phyloP scores from a whole-genome alignment of 805 yeast genomes.

The Yarrowia hollandica region DNA sequence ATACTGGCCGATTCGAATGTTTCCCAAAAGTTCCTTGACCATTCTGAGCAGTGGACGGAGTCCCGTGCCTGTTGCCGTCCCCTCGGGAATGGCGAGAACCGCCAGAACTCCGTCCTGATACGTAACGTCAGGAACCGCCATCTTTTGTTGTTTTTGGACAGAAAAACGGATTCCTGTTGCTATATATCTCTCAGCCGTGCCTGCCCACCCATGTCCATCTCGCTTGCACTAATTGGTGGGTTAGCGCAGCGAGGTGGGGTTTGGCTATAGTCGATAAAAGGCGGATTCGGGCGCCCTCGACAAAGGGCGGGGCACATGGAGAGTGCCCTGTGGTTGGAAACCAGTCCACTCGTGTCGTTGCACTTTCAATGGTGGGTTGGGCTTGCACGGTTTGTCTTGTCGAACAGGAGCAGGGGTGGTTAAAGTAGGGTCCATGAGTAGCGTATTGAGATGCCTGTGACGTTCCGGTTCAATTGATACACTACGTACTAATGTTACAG shows the following conservation, averaged over 20 bases:
- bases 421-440: too few relatives aligned
- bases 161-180: too few relatives aligned
- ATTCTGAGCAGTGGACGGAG: not conserved
- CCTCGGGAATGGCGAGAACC: not conserved
- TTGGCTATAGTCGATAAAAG: not conserved
- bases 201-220: not conserved
- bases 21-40: not conserved
- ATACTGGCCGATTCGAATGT: conserved; percentile 2
- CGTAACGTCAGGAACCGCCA: not conserved
- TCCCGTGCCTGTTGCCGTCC: conserved; percentile 16
- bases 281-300: not conserved
- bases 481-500: too few relatives aligned
- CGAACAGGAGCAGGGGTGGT: too few relatives aligned
- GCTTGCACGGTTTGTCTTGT: too few relatives aligned
- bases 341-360: too few relatives aligned
- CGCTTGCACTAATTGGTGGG: conserved; percentile 4
- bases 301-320: not conserved
- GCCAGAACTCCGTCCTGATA: not conserved
- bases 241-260: conserved; percentile 12
- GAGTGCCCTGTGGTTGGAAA: not conserved
- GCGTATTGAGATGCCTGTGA: too few relatives aligned
- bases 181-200: not conserved
- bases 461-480: too few relatives aligned
- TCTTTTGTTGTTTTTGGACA: too few relatives aligned
- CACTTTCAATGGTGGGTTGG: too few relatives aligned